These are phyloP conservation scores for Pestalotiopsis fici DNA, from an alignment of 2,329 filamentous ascomycete genomes.

Conservation along the genomic window DNA sequence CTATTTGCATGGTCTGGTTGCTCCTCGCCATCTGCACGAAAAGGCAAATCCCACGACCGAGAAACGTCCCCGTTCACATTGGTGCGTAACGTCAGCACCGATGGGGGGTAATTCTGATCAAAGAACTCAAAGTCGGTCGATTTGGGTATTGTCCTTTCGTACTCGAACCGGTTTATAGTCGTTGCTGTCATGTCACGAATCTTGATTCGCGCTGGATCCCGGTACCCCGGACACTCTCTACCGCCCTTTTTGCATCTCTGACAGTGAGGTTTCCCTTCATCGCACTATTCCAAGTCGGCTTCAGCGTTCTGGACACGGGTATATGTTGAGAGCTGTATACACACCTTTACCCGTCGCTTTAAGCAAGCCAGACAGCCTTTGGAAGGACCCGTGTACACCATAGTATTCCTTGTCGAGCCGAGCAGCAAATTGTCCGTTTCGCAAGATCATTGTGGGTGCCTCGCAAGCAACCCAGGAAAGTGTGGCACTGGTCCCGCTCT, in stretches of 20 bases:
- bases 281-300: not conserved
- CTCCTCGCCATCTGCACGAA: not conserved
- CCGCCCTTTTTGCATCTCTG: constrained; percentile 2
- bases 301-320: not conserved
- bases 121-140: not conserved
- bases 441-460: not conserved
- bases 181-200: constrained; percentile 6
- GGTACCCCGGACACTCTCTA: not conserved
- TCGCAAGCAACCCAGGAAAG: not conserved
- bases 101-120: not conserved
- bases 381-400: constrained; percentile 5
- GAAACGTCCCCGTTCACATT: not conserved
- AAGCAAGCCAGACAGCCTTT: constrained; percentile 5
- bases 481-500: not conserved
- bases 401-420: constrained; percentile 1
- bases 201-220: constrained; percentile 2
- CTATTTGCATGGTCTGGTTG: not conserved
- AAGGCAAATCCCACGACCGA: not conserved
- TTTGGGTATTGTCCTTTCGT: not conserved
- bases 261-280: constrained; percentile 2
- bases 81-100: not conserved
- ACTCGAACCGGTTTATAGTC: constrained; percentile 4
- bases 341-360: constrained; percentile 4
- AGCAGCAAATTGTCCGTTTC: not conserved
- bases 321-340: not conserved